These are phyloP conservation scores for Aspergillus pseudoglaucus DNA, from an alignment of 2,329 filamentous ascomycete species.

Conservation along the genomic window DNA sequence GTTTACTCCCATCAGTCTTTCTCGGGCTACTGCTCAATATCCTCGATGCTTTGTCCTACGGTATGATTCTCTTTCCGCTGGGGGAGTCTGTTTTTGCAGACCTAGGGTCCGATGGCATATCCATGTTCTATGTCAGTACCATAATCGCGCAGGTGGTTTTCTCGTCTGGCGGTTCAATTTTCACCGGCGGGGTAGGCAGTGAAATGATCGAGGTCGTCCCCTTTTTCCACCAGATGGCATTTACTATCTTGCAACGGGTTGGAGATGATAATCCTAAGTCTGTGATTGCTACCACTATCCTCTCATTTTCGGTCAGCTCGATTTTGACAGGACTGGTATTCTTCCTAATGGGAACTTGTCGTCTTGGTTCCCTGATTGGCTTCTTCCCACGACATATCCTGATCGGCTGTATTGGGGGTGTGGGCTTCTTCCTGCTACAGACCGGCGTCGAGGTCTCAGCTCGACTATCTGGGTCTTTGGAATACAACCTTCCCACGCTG, in stretches of 20 bases:
- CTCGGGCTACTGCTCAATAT: constrained; percentile 87
- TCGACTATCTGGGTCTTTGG: constrained; percentile 74
- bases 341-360: constrained; percentile 80
- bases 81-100: constrained; percentile 78
- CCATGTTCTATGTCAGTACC: constrained; percentile 97
- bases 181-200: constrained; percentile 85
- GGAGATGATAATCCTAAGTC: constrained; percentile 75
- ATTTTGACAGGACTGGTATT: constrained; percentile 88
- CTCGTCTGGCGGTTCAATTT: constrained; percentile 75
- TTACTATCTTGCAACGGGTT: constrained; percentile 71
- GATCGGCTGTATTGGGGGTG: constrained; percentile 93
- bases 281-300: constrained; percentile 89
- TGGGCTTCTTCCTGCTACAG: constrained; percentile 87
- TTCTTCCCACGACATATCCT: constrained; percentile 96
- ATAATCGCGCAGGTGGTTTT: constrained; percentile 90
- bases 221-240: constrained; percentile 98
- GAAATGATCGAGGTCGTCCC: constrained; percentile 98
- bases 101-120: constrained; percentile 87
- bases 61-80: constrained; percentile 91
- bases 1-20: constrained; percentile 75
- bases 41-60: constrained; percentile 89
- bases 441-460: constrained; percentile 94
- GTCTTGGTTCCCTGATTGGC: constrained; percentile 84
- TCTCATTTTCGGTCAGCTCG: constrained; percentile 83
- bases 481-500: constrained; percentile 72